Evolutionary conservation across 2,329 filamentous ascomycete genomes (phyloP).

Genomic region (Xylariaceae sp.): DNA sequence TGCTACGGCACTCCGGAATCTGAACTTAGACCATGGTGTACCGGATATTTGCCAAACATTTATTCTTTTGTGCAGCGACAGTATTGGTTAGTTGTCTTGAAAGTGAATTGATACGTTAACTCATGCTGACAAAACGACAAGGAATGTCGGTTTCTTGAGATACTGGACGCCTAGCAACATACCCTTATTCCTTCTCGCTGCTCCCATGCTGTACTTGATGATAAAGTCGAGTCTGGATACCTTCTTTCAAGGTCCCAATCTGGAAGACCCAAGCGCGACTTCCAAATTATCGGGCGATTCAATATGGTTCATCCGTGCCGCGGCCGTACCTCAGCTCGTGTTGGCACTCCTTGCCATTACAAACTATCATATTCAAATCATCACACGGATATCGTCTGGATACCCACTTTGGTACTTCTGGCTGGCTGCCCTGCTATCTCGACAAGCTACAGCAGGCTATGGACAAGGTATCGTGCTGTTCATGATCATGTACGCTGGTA

Average conservation of each 20-base stretch:
- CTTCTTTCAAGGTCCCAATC: constrained; percentile 16
- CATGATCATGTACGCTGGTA: constrained; percentile 75
- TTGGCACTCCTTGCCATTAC: constrained; percentile 69
- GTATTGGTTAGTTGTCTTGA: constrained; percentile 68
- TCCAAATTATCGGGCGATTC: constrained; percentile 2
- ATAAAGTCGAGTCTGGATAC: constrained; percentile 53
- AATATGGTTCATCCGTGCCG: constrained; percentile 42
- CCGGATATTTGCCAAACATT: constrained; percentile 70
- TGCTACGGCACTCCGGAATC: constrained; percentile 43
- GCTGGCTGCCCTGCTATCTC: constrained; percentile 52
- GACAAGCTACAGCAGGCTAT: constrained; percentile 27
- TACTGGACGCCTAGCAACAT: constrained; percentile 90
- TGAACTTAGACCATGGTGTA: constrained; percentile 68
- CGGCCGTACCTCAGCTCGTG: constrained; percentile 70
- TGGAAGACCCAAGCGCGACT: background rate
- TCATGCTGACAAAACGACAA: constrained; percentile 36
- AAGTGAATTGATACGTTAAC: constrained; percentile 6
- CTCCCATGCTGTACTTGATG: constrained; percentile 70
- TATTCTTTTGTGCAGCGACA: constrained; percentile 84
- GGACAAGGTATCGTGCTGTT: constrained; percentile 51
- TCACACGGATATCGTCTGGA: constrained; percentile 81
- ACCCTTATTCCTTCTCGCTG: constrained; percentile 80
- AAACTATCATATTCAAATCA: constrained; percentile 89
- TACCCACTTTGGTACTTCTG: constrained; percentile 90
- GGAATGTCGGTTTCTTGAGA: constrained; percentile 80